A percentile compares a stretch with the other conserved stretches of the same genome.
Conservation (phyloP, 2,329 filamentous ascomycete genomes). For the Verruconis gallopava region DNA sequence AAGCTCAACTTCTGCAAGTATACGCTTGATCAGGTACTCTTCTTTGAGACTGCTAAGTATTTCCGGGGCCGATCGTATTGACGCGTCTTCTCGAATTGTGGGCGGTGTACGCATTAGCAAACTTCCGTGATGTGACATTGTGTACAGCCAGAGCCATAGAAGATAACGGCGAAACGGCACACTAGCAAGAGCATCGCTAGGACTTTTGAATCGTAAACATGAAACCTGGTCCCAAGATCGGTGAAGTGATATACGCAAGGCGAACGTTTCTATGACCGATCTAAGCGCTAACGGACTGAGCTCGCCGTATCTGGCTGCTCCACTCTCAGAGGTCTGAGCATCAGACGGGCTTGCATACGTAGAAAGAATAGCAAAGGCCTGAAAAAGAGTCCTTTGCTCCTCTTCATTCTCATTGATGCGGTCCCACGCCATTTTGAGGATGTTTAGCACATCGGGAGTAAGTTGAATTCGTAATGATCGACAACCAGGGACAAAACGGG, state of each 20-base stretch:
- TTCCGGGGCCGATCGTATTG: background rate
- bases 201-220: background rate
- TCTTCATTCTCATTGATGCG: slow-evolving; percentile 1
- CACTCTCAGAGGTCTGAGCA: background rate
- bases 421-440: background rate
- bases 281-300: background rate
- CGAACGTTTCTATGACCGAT: background rate
- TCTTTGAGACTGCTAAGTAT: background rate
- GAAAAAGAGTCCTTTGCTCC: background rate
- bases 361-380: background rate
- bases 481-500: background rate
- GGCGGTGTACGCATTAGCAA: background rate
- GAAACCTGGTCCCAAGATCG: background rate
- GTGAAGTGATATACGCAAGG: background rate
- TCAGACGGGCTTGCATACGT: background rate
- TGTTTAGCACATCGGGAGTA: background rate
- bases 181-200: background rate
- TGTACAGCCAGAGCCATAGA: background rate
- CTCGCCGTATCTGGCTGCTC: background rate
- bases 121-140: background rate
- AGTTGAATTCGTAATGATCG: background rate
- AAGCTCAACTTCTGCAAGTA: background rate
- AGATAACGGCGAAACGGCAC: background rate
- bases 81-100: background rate
- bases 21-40: background rate